Conservation (phyloP, 116 monocot genomes). For the Zostera marina region DNA sequence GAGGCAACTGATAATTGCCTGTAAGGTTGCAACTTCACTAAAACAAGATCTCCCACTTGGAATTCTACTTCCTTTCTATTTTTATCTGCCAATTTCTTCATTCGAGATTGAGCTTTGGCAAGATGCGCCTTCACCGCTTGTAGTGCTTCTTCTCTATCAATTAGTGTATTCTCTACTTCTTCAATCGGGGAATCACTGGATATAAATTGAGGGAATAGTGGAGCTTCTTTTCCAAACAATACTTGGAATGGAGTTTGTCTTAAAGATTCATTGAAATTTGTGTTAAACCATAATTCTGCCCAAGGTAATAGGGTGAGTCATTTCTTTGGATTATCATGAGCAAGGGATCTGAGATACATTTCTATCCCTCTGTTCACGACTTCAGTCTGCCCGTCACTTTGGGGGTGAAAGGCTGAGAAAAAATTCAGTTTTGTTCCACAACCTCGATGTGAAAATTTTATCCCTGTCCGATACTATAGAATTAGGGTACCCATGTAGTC, state of each 20-base stretch:
- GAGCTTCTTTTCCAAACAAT: not conserved
- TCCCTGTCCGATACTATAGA: not conserved
- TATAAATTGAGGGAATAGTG: not conserved
- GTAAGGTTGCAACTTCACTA: not conserved
- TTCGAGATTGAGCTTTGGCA: not conserved
- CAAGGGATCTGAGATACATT: not conserved
- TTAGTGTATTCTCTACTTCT: not conserved
- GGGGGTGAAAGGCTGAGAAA: not conserved
- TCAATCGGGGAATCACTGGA: not conserved
- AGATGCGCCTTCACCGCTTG: not conserved
- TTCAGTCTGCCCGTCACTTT: not conserved
- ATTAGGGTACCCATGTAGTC: not conserved
- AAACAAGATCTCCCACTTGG: not conserved
- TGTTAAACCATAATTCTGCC: conserved; percentile 1
- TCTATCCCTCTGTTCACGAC: not conserved
- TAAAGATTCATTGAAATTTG: not conserved
- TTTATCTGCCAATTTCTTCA: not conserved
- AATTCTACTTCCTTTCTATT: not conserved
- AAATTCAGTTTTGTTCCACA: not conserved
- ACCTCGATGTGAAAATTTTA: not conserved
- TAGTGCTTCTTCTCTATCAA: not conserved
- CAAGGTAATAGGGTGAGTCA: not conserved
- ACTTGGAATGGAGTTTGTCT: not conserved
- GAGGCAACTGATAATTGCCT: not conserved
- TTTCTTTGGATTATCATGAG: not conserved